phyloP scores from a whole-genome alignment of 129 eudicot genomes.

The Pulicaria dysenterica region DNA sequence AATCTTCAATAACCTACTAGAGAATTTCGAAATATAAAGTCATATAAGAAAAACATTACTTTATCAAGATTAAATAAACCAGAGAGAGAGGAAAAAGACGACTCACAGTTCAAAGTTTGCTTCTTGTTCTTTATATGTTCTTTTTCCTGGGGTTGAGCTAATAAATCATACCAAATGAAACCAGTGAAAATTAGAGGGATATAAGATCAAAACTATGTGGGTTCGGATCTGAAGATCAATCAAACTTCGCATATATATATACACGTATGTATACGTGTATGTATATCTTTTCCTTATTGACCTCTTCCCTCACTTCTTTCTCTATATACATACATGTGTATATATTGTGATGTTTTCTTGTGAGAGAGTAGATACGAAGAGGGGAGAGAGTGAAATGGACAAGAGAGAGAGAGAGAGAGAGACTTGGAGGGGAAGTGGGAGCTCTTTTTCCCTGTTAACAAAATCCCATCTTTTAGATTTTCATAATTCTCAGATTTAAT shows the following conservation, averaged over 20 bases:
- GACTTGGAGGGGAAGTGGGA: conserved; percentile 3
- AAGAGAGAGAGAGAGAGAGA: conserved; percentile 24
- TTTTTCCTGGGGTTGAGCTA: conserved; percentile 28
- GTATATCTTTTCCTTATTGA: not conserved
- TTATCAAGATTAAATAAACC: not conserved
- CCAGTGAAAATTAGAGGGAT: conserved; percentile 41
- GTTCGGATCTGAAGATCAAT: conserved; percentile 64
- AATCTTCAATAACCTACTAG: conserved; percentile 7
- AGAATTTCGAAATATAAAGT: conserved; percentile 8
- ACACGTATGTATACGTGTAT: conserved; percentile 5
- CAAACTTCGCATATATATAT: conserved; percentile 20
- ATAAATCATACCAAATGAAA: conserved; percentile 32
- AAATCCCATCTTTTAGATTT: conserved; percentile 28
- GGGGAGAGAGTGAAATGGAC: conserved; percentile 17
- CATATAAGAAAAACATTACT: not conserved
- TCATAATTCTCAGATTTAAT: not conserved
- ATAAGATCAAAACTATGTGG: conserved; percentile 29
- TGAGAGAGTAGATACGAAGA: conserved; percentile 8
- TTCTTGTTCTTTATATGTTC: not conserved
- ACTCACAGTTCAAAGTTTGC: conserved; percentile 46
- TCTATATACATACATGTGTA: not conserved
- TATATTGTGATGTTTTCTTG: conserved; percentile 11
- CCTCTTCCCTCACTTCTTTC: conserved; percentile 1
- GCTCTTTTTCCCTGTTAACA: conserved; percentile 6
- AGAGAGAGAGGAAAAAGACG: not conserved